Percentiles rank a stretch among this genome's conserved stretches.
phyloP scores from a whole-genome alignment of 169 alveolate species.

The Eimeria maxima region DNA sequence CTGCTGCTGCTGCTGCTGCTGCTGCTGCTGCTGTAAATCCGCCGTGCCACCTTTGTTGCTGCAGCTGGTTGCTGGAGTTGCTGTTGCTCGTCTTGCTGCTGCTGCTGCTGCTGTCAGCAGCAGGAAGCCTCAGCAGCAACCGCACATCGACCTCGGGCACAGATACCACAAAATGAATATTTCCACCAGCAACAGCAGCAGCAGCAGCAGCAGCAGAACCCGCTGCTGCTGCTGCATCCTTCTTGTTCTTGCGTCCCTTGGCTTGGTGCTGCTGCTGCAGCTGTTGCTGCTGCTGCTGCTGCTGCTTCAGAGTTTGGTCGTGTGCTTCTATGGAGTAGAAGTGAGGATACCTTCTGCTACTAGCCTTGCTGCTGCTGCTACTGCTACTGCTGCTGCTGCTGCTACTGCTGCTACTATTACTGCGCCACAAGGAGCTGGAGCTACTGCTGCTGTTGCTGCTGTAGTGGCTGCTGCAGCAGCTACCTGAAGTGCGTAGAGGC shows the following conservation, averaged over 20 bases:
- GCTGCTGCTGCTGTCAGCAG: conserved; percentile 43
- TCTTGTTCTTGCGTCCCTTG: neutral
- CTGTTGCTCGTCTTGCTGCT: neutral
- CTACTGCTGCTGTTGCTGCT: conserved; percentile 28
- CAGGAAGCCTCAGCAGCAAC: conserved; percentile 60
- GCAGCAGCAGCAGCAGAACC: conserved; percentile 26
- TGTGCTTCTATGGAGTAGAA: neutral
- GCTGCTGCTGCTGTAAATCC: neutral
- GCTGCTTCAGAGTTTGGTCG: neutral
- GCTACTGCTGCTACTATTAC: conserved; percentile 64
- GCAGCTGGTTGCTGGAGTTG: neutral
- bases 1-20: conserved; percentile 65
- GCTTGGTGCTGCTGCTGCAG: neutral
- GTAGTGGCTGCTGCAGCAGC: conserved; percentile 26
- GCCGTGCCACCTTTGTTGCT: conserved; percentile 16
- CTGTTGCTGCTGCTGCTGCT: conserved; percentile 64
- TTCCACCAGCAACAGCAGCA: conserved; percentile 32
- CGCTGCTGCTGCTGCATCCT: neutral
- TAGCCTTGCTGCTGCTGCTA: conserved; percentile 60
- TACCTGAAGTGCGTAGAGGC: neutral
- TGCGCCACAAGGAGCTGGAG: conserved; percentile 37
- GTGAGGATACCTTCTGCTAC: conserved; percentile 42
- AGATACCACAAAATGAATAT: conserved; percentile 45
- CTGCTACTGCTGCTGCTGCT: conserved; percentile 57
- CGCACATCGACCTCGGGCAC: conserved; percentile 27